Percentiles rank a stretch among this genome's conserved stretches.
These are phyloP conservation scores for Kregervanrija delftensis DNA, from an alignment of 805 yeast species.

Conservation along the genomic window DNA sequence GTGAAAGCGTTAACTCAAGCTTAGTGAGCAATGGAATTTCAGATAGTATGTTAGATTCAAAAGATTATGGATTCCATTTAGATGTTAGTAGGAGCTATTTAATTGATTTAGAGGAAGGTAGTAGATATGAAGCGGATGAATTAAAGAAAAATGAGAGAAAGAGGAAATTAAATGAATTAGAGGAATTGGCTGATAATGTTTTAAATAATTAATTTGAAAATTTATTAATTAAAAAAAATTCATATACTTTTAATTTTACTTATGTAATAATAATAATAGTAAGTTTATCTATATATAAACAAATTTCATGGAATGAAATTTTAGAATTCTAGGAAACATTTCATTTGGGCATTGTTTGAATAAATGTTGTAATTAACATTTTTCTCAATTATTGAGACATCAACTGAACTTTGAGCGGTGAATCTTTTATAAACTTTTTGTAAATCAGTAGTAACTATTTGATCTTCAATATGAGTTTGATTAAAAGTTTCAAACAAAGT, in stretches of 20 bases:
- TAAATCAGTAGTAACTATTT: slow-evolving; percentile 15
- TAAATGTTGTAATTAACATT: slow-evolving; percentile 15
- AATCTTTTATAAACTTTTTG: slow-evolving; percentile 16
- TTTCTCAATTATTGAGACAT: slow-evolving; percentile 11
- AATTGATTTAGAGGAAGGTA: too few relatives aligned
- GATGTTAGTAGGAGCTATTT: too few relatives aligned
- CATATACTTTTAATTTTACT: background rate
- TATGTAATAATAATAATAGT: background rate
- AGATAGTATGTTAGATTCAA: too few relatives aligned
- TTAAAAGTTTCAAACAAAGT: slow-evolving; percentile 17
- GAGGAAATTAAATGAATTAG: slow-evolving; percentile 2
- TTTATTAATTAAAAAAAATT: background rate
- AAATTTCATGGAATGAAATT: background rate
- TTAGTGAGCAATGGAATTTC: too few relatives aligned
- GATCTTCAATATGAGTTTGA: slow-evolving; percentile 10
- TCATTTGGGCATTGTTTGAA: slow-evolving; percentile 21
- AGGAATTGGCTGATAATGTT: slow-evolving; percentile 20
- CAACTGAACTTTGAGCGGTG: slow-evolving; percentile 13
- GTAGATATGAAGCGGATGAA: too few relatives aligned
- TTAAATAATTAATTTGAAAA: slow-evolving; percentile 8
- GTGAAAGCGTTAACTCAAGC: too few relatives aligned
- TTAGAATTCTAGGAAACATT: slow-evolving; percentile 14
- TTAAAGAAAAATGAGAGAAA: background rate
- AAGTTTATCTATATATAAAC: background rate
- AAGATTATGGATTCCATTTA: too few relatives aligned